Base-by-base conservation (phyloP, 768 basidiomycete species). In the Boletellus sp. region DNA sequence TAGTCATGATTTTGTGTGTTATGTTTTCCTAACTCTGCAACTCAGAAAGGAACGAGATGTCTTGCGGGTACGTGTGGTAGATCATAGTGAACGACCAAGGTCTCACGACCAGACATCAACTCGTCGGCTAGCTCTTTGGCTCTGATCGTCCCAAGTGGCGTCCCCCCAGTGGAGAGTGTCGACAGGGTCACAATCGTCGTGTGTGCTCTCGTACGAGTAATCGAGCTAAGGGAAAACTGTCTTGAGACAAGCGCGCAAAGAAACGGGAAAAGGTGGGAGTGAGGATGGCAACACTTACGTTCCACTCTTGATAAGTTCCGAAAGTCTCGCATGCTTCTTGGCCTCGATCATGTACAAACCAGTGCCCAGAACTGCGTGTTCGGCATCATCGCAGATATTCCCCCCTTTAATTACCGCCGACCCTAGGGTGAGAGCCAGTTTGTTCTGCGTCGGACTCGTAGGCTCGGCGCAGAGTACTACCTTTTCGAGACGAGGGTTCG, bases 51-150 rank as follows among this genome's bases (percentile, higher is more conserved):
- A 11, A 28, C 51, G 43, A 53, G 26, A 41, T 24, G 22, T 42
- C 52, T 11, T 38, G 52, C 16, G 44, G 41, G 6, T 42, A 41
- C 2, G 17, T 9, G 10, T 28, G 44, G 43, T 43, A 26, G 32
- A 20, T 32, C 16, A 33, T 6, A 20, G 40, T 1, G 12, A 53
- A 39, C 11, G 48, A 34, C 23, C 50, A 44, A 23, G 15, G 9
- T 44, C 9, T 59, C 52, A 3, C 37, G 42, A 50, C 45, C 23
- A 9, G 17, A 43, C 47, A 55, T 43, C 39, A 57, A 52, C 38
- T 54, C 51, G 1, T 32, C 23, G 65, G 84, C 59, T 53, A 92
- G 87, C 79, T 94, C 89, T 56, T 82, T 78, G 49, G 78, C 79
- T 20, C 88, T 86, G 56, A 82, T 88, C 52, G 83, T 62, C 26